A percentile compares a stretch with the other conserved stretches of the same genome.
Evolutionary conservation across 352 stramenopile genomes (phyloP).

Genomic region (Phytophthora constricta): DNA sequence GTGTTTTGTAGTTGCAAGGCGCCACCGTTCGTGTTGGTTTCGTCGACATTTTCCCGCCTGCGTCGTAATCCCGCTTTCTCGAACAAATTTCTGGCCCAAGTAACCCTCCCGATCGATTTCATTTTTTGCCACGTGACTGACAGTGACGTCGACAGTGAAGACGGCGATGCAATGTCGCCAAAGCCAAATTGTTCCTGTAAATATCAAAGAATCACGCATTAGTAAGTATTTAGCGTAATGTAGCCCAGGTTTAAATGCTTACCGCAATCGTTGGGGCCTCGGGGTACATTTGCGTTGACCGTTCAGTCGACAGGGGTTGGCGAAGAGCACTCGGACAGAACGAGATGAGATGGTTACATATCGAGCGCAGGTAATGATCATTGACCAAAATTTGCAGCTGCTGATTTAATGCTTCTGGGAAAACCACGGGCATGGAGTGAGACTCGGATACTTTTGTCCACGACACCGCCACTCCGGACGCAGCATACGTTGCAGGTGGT

Average conservation of each 20-base stretch:
- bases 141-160: conserved; percentile 52
- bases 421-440: conserved; percentile 69
- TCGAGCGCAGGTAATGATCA: conserved; percentile 53
- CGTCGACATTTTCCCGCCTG: conserved; percentile 21
- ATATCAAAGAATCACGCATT: neutral
- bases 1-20: conserved; percentile 43
- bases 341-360: conserved; percentile 52
- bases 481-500: conserved; percentile 56
- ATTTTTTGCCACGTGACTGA: conserved; percentile 67
- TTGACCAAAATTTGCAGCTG: conserved; percentile 61
- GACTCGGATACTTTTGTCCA: conserved; percentile 77
- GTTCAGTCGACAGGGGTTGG: conserved; percentile 44
- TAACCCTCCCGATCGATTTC: conserved; percentile 56
- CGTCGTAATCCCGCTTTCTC: conserved; percentile 56
- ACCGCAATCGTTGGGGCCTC: conserved; percentile 56
- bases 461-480: conserved; percentile 56
- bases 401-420: conserved; percentile 55
- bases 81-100: conserved; percentile 64
- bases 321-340: conserved; percentile 47
- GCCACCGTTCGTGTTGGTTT: neutral
- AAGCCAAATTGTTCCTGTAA: conserved; percentile 80
- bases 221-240: neutral
- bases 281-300: conserved; percentile 57
- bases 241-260: neutral
- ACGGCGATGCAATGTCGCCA: conserved; percentile 68